Evolutionary conservation across 108 stramenopile genomes (phyloP).

Genomic region (Cylindrotheca closterium): DNA sequence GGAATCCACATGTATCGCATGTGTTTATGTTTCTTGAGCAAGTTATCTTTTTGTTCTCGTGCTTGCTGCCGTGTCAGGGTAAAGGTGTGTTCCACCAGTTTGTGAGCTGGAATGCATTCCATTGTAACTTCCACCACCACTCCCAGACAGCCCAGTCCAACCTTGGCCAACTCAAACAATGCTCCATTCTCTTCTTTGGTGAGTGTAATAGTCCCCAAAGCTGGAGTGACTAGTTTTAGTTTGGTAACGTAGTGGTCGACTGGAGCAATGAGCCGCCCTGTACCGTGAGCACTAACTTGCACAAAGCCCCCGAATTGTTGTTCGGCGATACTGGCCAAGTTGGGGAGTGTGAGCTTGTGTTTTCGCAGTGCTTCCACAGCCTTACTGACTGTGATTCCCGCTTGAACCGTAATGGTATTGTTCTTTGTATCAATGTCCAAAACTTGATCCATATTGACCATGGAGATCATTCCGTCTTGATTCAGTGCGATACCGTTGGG

Average conservation of each 20-base stretch:
- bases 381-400: conserved; percentile 85
- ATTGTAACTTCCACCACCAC: conserved; percentile 93
- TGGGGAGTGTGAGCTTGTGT: conserved; percentile 89
- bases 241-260: conserved; percentile 92
- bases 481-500: conserved; percentile 94
- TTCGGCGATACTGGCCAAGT: conserved; percentile 94
- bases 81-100: conserved; percentile 88
- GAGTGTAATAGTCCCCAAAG: conserved; percentile 65
- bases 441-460: conserved; percentile 86
- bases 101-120: conserved; percentile 87
- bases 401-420: conserved; percentile 90
- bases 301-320: conserved; percentile 97
- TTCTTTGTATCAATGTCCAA: conserved; percentile 70
- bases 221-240: conserved; percentile 92
- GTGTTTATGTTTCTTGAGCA: conserved; percentile 85
- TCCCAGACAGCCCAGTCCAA: conserved; percentile 94
- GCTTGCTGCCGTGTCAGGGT: conserved; percentile 84
- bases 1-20: conserved; percentile 99
- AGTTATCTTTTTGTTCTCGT: conserved; percentile 49
- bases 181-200: conserved; percentile 60
- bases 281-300: conserved; percentile 96
- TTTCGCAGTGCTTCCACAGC: conserved; percentile 68
- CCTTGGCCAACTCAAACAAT: conserved; percentile 83
- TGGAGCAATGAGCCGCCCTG: conserved; percentile 89
- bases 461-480: conserved; percentile 73